Evolutionary conservation across 768 basidiomycete genomes (phyloP).

Genomic region (Exsudoporus frostii): DNA sequence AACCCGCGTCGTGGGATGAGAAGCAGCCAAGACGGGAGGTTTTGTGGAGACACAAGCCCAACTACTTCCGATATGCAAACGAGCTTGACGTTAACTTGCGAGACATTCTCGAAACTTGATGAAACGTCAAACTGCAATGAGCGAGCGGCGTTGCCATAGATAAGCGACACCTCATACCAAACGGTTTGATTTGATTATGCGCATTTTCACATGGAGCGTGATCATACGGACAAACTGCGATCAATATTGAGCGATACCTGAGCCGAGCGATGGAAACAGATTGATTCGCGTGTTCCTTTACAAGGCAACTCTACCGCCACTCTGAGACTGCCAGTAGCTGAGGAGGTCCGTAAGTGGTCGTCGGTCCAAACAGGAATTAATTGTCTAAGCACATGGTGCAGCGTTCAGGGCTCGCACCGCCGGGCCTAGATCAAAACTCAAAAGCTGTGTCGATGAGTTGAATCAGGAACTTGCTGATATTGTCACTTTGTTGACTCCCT

Average conservation of each 20-base stretch:
- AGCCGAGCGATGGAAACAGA: background rate
- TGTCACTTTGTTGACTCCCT: background rate
- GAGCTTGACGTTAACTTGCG: background rate
- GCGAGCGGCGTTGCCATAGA: slow-evolving; percentile 6
- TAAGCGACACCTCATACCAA: background rate
- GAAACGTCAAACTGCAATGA: slow-evolving; percentile 7
- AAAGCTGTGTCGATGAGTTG: background rate
- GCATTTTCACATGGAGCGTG: background rate
- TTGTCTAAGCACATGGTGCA: background rate
- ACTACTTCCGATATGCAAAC: background rate
- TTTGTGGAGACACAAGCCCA: background rate
- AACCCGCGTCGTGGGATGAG: background rate
- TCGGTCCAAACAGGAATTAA: background rate
- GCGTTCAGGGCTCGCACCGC: background rate
- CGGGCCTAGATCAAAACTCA: background rate
- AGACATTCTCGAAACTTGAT: slow-evolving; percentile 4
- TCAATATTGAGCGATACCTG: background rate
- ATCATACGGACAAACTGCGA: background rate
- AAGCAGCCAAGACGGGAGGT: background rate
- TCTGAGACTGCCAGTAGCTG: background rate
- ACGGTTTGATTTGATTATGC: background rate
- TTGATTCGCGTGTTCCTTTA: background rate
- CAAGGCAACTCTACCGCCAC: too few species aligned
- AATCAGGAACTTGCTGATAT: background rate
- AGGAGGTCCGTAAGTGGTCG: too few species aligned